These are phyloP conservation scores for Pseudogymnoascus sp. DNA, from an alignment of 2,329 filamentous ascomycete species.

Conservation along the genomic window DNA sequence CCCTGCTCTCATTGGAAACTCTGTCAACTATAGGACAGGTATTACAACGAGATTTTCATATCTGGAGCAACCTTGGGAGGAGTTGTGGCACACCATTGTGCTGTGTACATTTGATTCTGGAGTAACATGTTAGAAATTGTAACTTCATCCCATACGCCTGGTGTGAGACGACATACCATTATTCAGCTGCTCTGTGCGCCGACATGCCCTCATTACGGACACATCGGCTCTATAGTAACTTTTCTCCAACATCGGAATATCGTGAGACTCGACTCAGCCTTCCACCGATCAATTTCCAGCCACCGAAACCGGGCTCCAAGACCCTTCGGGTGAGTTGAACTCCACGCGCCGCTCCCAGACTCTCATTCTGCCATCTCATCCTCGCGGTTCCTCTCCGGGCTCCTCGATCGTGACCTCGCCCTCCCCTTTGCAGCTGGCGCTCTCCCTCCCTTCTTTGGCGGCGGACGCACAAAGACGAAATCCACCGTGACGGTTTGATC, in stretches of 20 bases:
- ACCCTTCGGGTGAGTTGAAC: background rate
- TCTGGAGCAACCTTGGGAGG: background rate
- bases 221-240: conserved; percentile 20
- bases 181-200: conserved; percentile 15
- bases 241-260: background rate
- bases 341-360: background rate
- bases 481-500: conserved; percentile 76
- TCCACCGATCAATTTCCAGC: background rate
- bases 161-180: background rate
- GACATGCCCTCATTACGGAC: conserved; percentile 19
- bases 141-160: background rate
- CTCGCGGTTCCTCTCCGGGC: conserved; percentile 23
- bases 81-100: background rate
- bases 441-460: conserved; percentile 46
- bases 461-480: conserved; percentile 78
- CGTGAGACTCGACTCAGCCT: background rate
- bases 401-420: conserved; percentile 28
- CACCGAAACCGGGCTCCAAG: background rate
- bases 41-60: conserved; percentile 3
- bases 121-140: background rate
- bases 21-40: background rate
- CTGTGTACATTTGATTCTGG: conserved; percentile 7
- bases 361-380: background rate
- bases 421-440: conserved; percentile 25
- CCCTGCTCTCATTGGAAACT: background rate